Base-by-base conservation (phyloP, 1,284 basidiomycete species). In the Calocybe gambosa region DNA sequence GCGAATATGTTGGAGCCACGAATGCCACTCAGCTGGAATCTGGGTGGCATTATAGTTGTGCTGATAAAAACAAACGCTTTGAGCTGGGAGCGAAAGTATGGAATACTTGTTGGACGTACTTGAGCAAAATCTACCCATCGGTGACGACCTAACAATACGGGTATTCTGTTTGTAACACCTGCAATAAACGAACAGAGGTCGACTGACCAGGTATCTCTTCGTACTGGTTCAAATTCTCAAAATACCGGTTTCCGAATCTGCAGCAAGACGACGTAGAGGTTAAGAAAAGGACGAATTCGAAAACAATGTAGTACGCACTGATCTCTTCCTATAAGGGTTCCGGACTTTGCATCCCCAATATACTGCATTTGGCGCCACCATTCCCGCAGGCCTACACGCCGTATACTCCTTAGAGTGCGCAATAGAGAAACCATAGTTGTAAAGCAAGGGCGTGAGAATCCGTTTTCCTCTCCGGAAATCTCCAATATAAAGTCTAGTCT, bases 121-220 rank as follows among this genome's bases (percentile, higher is more conserved):
- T 93, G 90, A 28, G 84, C 76, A 59, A 80, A 92, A 70, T 95
- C 93, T 38, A 96, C 84, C 93, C 93, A 95, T 64, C 93, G 79
- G 63, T 93, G 90, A 59, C 93, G 89, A 59, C 90, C 91, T 90
- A 54, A 3, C 25, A 20, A 29, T 37, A 13, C 18, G 33, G n/a
- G 38, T 39, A 19, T 26, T 18, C 5, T 10, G 42, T 29, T 39
- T 15, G 45, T 28, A 36, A 36, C 23, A 18, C 37, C 31, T 5
- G 25, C 39, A 25, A 9, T 42, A n/a, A 37, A 42, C 5, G 18
- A 18, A 15, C n/a, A n/a, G n/a, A n/a, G 5, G 19, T 21, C 68
- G 78, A 39, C 54, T n/a, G 5, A 88, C 89, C 90, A 51, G 92
- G 91, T 36, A 92, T 63, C 63, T 94, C 92, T 57, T 94, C 88